Base-by-base conservation (phyloP, 1,139 yeast genomes). In the Hansenula sp. region DNA sequence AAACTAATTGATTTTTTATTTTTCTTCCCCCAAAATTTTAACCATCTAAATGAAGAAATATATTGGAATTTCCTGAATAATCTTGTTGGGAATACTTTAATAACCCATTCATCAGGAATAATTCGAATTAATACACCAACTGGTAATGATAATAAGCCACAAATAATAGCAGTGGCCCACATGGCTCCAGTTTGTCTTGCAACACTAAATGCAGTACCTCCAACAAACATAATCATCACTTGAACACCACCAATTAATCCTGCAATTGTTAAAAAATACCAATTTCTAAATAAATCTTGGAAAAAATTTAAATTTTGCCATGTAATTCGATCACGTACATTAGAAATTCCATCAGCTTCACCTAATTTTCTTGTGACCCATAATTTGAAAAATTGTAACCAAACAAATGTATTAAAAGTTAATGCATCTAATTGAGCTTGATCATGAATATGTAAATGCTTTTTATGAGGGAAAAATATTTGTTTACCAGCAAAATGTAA, bases 341-440 rank as follows among this genome's bases (percentile, higher is more conserved):
- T 71, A 2, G 70, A 68, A 30, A 84, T 69, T 33, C 84, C 89
- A 56, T 83, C 89, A 43, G 84, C 89, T 70, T 93, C 97, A 64
- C 93, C 98, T 46, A 93, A 71, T 54, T 95, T 87, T 60, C 99
- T 79, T 7, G 96, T 84, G 36, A 90, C 96, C 59, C 93, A 80
- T 68, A 93, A 76, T 59, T 93, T 90, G 79, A 94, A 93, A 62
- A 91, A 85, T 68, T 93, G 99, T 66, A 93, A 73, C 99, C 99
- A 93, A 42, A 93, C 99, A 74, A 93, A 93, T 0, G 98, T 77
- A 65, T 94, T 93, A 71, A 93, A 93, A 2, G 95, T 91, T 78
- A 91, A 73, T 3, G 98, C 90, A 54, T 81, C 77, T 36, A 91
- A 65, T 65, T 84, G 83, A 49, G 76, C 74, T 45, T 70, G 65